Evolutionary conservation across 495 filamentous ascomycete genomes (phyloP).

Genomic region (Tuber melanosporum): DNA sequence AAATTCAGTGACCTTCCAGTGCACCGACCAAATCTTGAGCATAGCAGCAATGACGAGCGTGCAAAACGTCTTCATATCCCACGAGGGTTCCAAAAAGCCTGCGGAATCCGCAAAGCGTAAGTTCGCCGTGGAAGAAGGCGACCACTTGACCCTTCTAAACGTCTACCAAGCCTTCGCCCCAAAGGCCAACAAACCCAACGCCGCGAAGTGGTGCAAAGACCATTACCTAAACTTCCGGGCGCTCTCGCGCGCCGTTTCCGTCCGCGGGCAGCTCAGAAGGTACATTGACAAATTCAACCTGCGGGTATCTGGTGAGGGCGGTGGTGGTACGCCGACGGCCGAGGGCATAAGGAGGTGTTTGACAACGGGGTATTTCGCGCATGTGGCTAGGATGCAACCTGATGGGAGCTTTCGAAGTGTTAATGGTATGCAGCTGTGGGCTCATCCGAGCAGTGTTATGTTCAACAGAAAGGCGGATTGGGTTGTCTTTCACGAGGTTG

Average conservation of each 20-base stretch:
- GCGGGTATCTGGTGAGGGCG: conserved; percentile 39
- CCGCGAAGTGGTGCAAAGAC: conserved; percentile 77
- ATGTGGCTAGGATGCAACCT: conserved; percentile 90
- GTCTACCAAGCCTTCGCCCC: conserved; percentile 87
- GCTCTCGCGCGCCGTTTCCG: conserved; percentile 73
- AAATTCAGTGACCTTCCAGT: conserved; percentile 53
- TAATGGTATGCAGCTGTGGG: conserved; percentile 62
- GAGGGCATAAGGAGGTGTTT: conserved; percentile 81
- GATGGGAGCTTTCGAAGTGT: conserved; percentile 86
- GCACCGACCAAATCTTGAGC: conserved; percentile 75
- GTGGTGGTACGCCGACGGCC: conserved; percentile 45
- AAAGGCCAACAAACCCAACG: conserved; percentile 63
- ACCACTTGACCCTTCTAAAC: conserved; percentile 91
- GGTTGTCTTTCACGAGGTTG: conserved; percentile 93
- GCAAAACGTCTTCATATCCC: conserved; percentile 72
- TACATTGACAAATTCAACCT: conserved; percentile 70
- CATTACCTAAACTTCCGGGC: conserved; percentile 81
- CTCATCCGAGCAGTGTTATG: conserved; percentile 89
- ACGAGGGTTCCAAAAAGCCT: conserved; percentile 66
- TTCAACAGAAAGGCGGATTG: conserved; percentile 97
- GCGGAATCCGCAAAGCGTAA: conserved; percentile 67
- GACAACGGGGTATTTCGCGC: conserved; percentile 87
- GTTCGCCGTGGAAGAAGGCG: conserved; percentile 89
- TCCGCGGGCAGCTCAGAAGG: conserved; percentile 76
- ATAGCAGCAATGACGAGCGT: conserved; percentile 94